These are phyloP conservation scores for Rhododendron ovatum DNA, from an alignment of 148 eudicot genomes.

Conservation along the genomic window DNA sequence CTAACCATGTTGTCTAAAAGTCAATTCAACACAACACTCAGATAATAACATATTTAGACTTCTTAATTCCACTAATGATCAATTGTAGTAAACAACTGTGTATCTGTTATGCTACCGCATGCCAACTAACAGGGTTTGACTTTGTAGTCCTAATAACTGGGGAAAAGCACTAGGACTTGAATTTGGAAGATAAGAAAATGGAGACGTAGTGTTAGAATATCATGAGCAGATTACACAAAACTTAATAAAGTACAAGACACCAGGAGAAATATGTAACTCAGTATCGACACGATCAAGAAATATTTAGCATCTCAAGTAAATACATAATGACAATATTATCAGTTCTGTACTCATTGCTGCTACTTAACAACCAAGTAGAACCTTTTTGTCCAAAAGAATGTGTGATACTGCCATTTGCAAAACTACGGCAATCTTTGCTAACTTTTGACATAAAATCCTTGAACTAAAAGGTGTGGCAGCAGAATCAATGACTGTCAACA, in stretches of 20 bases:
- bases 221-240: background rate
- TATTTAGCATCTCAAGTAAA: background rate
- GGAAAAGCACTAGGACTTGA: background rate
- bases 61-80: background rate
- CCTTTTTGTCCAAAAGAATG: background rate
- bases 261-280: background rate
- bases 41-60: background rate
- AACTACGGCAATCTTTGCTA: background rate
- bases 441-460: background rate
- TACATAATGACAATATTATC: background rate
- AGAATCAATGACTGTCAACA: background rate
- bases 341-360: background rate
- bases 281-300: background rate
- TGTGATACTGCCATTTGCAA: background rate
- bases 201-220: background rate
- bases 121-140: background rate
- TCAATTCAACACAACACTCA: background rate
- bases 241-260: background rate
- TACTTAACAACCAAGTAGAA: background rate
- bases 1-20: background rate
- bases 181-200: background rate
- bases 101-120: background rate
- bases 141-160: background rate
- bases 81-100: background rate
- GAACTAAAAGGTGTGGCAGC: background rate